phyloP scores from a whole-genome alignment of 1,284 basidiomycete species.

The Irpex sp. region DNA sequence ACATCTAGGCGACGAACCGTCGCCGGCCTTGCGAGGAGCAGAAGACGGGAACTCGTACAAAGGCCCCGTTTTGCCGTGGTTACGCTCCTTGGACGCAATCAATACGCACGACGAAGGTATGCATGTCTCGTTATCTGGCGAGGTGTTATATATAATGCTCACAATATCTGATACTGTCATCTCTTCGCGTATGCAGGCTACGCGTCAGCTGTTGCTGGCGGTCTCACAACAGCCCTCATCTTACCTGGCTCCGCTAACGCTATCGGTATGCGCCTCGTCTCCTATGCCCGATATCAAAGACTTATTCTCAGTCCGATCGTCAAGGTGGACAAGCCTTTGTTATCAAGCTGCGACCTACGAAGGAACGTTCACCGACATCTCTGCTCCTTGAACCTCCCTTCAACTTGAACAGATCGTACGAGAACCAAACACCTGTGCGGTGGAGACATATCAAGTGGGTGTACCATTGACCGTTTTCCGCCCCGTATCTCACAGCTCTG shows the following conservation, averaged over 20 bases:
- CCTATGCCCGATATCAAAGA: no score
- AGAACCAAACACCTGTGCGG: constrained; percentile 30
- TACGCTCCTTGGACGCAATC: constrained; percentile 47
- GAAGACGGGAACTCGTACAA: constrained; percentile 34
- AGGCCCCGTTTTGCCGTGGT: constrained; percentile 40
- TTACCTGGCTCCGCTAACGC: constrained; percentile 56
- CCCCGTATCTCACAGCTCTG: neutral
- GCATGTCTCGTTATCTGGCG: neutral
- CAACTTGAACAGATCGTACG: constrained; percentile 30
- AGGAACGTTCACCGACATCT: constrained; percentile 41
- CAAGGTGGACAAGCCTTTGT: constrained; percentile 35
- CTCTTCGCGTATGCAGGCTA: constrained; percentile 34
- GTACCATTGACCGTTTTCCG: neutral
- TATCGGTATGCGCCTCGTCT: constrained; percentile 7
- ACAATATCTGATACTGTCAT: neutral
- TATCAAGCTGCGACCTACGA: constrained; percentile 48
- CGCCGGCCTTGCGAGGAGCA: constrained; percentile 24
- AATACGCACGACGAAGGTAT: constrained; percentile 42
- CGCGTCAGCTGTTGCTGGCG: constrained; percentile 44
- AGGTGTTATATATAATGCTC: neutral
- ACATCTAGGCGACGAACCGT: constrained; percentile 22
- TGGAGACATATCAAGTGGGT: constrained; percentile 47
- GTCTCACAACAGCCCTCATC: constrained; percentile 70
- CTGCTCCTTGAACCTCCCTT: constrained; percentile 48
- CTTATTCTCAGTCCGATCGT: neutral